phyloP scores from a whole-genome alignment of 2,329 filamentous ascomycete genomes.

The Paracoccidioides brasiliensis region DNA sequence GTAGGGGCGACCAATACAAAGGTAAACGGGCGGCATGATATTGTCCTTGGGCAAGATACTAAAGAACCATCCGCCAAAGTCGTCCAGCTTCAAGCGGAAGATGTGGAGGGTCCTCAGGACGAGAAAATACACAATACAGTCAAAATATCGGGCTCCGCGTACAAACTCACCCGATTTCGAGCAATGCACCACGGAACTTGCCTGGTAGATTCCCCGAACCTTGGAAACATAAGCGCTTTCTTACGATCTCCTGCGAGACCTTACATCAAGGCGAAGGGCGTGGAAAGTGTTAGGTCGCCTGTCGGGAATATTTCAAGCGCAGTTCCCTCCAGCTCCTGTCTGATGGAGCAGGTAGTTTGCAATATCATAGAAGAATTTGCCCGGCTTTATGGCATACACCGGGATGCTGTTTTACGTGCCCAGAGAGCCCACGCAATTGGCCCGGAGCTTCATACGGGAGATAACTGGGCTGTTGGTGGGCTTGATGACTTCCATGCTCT shows the following conservation, averaged over 20 bases:
- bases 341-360: constrained; percentile 34
- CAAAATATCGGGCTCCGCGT: constrained; percentile 90
- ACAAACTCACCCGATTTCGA: constrained; percentile 71
- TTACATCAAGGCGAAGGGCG: constrained; percentile 68
- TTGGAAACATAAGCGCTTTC: constrained; percentile 54
- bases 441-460: constrained; percentile 21
- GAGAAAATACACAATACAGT: constrained; percentile 33
- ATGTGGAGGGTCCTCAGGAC: constrained; percentile 30
- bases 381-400: constrained; percentile 45
- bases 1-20: constrained; percentile 40
- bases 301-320: constrained; percentile 63
- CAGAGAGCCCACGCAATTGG: constrained; percentile 22
- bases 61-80: constrained; percentile 12
- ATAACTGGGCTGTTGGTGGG: constrained; percentile 27
- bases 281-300: constrained; percentile 78
- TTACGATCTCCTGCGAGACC: constrained; percentile 64
- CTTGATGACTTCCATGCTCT: constrained; percentile 41
- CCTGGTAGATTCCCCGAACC: constrained; percentile 62
- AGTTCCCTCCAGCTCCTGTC: constrained; percentile 36
- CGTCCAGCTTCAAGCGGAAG: constrained; percentile 27
- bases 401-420: constrained; percentile 22
- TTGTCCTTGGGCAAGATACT: constrained; percentile 53
- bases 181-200: constrained; percentile 91
- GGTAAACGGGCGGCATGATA: constrained; percentile 88
- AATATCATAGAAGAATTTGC: constrained; percentile 54